phyloP scores from a whole-genome alignment of 331 rosid species.

The Dryas integrifolia region DNA sequence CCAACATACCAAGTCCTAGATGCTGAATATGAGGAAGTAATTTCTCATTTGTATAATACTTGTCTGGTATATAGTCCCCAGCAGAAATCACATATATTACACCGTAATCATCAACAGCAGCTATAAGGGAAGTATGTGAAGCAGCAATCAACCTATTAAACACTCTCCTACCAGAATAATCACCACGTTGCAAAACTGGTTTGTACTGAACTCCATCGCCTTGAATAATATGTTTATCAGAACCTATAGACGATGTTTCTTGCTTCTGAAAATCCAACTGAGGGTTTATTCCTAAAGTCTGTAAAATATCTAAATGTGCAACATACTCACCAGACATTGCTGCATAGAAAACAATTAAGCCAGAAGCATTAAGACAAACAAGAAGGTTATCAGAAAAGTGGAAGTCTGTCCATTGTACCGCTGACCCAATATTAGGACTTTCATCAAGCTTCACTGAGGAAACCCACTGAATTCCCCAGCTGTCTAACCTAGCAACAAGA shows the following conservation, averaged over 20 bases:
- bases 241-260: constrained; percentile 27
- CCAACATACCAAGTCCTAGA: constrained; percentile 55
- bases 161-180: constrained; percentile 37
- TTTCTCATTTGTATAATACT: constrained; percentile 41
- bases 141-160: constrained; percentile 77
- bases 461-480: constrained; percentile 71
- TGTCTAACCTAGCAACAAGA: constrained; percentile 62
- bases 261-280: constrained; percentile 35
- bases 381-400: constrained; percentile 73
- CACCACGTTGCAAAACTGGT: constrained; percentile 32
- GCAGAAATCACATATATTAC: constrained; percentile 60
- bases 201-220: constrained; percentile 35
- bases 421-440: constrained; percentile 38
- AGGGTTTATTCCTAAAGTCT: constrained; percentile 48
- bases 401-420: constrained; percentile 70
- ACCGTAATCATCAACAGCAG: constrained; percentile 75
- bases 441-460: constrained; percentile 70
- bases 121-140: constrained; percentile 66
- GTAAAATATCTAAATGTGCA: constrained; percentile 56
- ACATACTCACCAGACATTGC: constrained; percentile 74
- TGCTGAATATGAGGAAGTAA: constrained; percentile 56
- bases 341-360: constrained; percentile 58
- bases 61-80: constrained; percentile 39
- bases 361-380: constrained; percentile 70
- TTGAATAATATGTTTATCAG: constrained; percentile 29